These are phyloP conservation scores for Trametes pubescens DNA, from an alignment of 1,284 basidiomycete species.

Conservation along the genomic window DNA sequence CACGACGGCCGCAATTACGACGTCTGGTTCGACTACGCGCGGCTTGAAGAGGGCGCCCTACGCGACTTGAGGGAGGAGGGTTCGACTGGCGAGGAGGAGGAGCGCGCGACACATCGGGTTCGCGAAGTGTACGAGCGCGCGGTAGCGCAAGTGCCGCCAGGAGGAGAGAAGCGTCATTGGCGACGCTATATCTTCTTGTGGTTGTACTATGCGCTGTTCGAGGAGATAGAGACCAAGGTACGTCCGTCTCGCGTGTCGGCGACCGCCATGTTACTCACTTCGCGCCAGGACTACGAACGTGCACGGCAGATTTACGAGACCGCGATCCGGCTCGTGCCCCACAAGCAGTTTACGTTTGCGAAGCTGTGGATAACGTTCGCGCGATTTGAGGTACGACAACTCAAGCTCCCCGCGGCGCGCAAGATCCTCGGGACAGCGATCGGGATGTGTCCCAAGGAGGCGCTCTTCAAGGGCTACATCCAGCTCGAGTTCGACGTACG, in stretches of 20 bases:
- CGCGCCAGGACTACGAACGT: constrained; percentile 77
- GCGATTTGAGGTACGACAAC: constrained; percentile 88
- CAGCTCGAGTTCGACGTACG: constrained; percentile 89
- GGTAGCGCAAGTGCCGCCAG: constrained; percentile 95
- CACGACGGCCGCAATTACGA: constrained; percentile 95
- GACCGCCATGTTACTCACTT: neutral
- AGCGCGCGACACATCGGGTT: constrained; percentile 68
- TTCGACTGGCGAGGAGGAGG: constrained; percentile 69
- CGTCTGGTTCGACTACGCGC: constrained; percentile 97
- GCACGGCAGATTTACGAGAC: constrained; percentile 94
- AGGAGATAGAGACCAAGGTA: constrained; percentile 94
- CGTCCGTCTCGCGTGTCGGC: constrained; percentile 3
- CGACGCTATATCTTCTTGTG: constrained; percentile 97
- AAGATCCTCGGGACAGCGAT: constrained; percentile 93
- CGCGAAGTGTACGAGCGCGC: constrained; percentile 96
- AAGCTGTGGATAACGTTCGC: constrained; percentile 95
- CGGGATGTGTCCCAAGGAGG: constrained; percentile 96
- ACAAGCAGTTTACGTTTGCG: constrained; percentile 97
- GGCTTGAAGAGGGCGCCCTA: constrained; percentile 91
- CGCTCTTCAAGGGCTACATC: constrained; percentile 93
- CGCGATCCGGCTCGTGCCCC: constrained; percentile 88
- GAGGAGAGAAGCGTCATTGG: constrained; percentile 91
- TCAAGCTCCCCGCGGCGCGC: constrained; percentile 86
- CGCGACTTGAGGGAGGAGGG: constrained; percentile 82
- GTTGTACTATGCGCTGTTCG: constrained; percentile 96